Conservation (phyloP, 108 stramenopile species). For the Licmophora abbreviata region DNA sequence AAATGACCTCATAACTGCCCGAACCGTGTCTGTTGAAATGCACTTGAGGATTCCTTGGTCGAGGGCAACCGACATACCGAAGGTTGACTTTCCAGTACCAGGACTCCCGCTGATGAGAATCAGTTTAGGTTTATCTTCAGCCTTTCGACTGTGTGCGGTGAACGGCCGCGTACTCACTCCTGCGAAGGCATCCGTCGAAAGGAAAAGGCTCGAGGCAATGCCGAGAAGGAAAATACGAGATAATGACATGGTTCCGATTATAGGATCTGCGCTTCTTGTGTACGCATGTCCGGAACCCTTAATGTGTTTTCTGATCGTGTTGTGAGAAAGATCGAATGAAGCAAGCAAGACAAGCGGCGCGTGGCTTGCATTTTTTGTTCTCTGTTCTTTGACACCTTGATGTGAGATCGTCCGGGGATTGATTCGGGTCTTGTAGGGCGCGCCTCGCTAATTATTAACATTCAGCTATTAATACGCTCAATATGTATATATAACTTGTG, state of each 20-base stretch:
- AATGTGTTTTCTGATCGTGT: too few relatives aligned
- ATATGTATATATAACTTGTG: too few relatives aligned
- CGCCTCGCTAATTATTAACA: too few relatives aligned
- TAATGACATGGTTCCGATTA: background rate
- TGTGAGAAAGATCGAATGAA: too few relatives aligned
- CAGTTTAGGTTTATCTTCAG: conserved; percentile 32
- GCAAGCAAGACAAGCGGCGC: too few relatives aligned
- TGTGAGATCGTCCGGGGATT: too few relatives aligned
- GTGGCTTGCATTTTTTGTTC: too few relatives aligned
- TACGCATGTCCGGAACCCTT: too few relatives aligned
- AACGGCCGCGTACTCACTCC: background rate
- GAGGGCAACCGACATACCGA: conserved; percentile 56
- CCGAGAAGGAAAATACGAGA: background rate
- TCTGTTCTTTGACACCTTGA: too few relatives aligned
- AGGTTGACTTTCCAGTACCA: conserved; percentile 49
- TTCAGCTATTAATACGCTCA: too few relatives aligned
- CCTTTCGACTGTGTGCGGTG: background rate
- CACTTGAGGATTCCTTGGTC: conserved; percentile 60
- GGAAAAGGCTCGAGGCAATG: background rate
- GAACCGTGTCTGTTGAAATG: conserved; percentile 54
- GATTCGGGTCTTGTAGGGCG: too few relatives aligned
- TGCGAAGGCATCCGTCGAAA: background rate
- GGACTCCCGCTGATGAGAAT: conserved; percentile 42
- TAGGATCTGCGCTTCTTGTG: too few relatives aligned
- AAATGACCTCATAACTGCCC: conserved; percentile 47